These are phyloP conservation scores for Stephania cephalantha DNA, from an alignment of 164 flowering plant genomes.

Conservation along the genomic window DNA sequence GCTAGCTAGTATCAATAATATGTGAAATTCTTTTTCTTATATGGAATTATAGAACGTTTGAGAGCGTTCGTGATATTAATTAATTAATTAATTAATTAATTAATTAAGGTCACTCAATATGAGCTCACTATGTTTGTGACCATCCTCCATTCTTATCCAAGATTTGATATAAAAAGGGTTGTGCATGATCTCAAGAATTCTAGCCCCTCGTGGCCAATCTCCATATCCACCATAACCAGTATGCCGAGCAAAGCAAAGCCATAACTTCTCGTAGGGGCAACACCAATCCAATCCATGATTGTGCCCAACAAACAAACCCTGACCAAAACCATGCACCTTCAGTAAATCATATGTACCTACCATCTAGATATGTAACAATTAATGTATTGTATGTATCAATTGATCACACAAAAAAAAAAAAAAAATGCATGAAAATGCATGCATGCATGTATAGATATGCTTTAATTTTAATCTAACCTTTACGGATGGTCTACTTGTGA, in stretches of 20 bases:
- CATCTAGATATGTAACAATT: background rate
- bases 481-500: slow-evolving; percentile 54
- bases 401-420: no score
- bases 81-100: background rate
- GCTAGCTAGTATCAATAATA: no score
- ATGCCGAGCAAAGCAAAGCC: slow-evolving; percentile 90
- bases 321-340: slow-evolving; percentile 6
- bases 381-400: background rate
- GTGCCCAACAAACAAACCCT: slow-evolving; percentile 92
- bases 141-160: slow-evolving; percentile 94
- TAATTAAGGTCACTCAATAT: slow-evolving; percentile 18
- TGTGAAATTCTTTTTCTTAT: no score
- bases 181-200: slow-evolving; percentile 57
- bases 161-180: slow-evolving; percentile 62
- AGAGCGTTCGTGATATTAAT: background rate
- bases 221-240: slow-evolving; percentile 96
- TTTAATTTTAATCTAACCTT: slow-evolving; percentile 34
- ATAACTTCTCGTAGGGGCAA: slow-evolving; percentile 68
- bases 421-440: background rate
- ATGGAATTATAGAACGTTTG: background rate
- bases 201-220: slow-evolving; percentile 72
- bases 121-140: slow-evolving; percentile 51
- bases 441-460: background rate
- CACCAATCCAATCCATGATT: slow-evolving; percentile 95
- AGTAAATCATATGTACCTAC: background rate